Base-by-base conservation (phyloP, 1,139 yeast species). In the Meyerozyma carpophila region DNA sequence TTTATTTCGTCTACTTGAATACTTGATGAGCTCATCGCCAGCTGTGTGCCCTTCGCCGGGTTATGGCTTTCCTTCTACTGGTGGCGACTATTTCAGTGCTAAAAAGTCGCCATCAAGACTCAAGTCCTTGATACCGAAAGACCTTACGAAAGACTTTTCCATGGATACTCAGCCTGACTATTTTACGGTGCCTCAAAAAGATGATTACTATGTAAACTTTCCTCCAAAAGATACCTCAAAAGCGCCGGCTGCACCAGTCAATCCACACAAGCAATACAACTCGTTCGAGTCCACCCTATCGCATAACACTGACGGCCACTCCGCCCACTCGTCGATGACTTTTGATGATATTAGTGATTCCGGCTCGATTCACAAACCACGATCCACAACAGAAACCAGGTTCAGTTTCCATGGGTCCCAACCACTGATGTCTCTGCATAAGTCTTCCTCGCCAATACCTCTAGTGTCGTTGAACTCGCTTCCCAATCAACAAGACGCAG, bases 51-150 rank as follows among this genome's bases (percentile, higher is more conserved):
- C 52, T 18, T 50, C 54, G 36, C 57, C 57, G 2, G 49, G 45
- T 47, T 52, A 50, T 37, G 43, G 54, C 25, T 54, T 52, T 36
- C 54, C 47, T 34, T 53, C 47, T 6, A 44, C 43, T 36, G 38
- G 31, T 8, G 37, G 11, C 21, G 62, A 57, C 45, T 58, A 58
- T 45, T 58, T 58, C 38, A 51, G 53, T 39, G n/a, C 44, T 14
- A 41, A 46, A 39, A 45, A 46, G 13, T 32, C 55, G 16, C 44
- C 37, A 8, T 11, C 41, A 37, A 37, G 29, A 36, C 43, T 26
- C 32, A 37, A 41, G 36, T 10, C 28, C 29, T 32, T 32, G 21
- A 21, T 39, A n/a, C 39, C n/a, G 40, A 37, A 39, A 26, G 34
- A 25, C 13, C 16, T 34, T 27, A 36, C 41, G 18, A n/a, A 32